Evolutionary conservation across 129 eudicot genomes (phyloP).

Genomic region (Rutidosis leptorrhynchoides): DNA sequence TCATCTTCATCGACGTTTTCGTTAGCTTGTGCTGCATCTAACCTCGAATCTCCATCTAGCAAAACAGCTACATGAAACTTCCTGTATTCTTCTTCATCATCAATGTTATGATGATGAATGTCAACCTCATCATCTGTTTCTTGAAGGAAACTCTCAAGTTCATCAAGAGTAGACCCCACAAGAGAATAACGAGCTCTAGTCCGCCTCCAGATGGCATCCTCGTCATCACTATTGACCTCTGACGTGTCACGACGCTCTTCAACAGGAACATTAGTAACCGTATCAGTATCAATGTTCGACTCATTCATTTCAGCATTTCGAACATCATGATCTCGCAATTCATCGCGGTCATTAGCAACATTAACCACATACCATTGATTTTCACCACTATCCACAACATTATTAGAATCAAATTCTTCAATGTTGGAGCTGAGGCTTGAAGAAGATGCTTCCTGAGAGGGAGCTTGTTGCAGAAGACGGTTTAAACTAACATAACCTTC

Average conservation of each 20-base stretch:
- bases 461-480: constrained; percentile 62
- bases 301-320: constrained; percentile 41
- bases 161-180: constrained; percentile 89
- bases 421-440: constrained; percentile 86
- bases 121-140: constrained; percentile 98
- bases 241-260: constrained; percentile 22
- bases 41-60: constrained; percentile 50
- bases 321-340: constrained; percentile 27
- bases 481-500: constrained; percentile 91
- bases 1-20: constrained; percentile 78
- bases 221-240: constrained; percentile 48
- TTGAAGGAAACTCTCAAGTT: constrained; percentile 94
- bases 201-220: constrained; percentile 88
- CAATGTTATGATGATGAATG: constrained; percentile 73
- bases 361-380: constrained; percentile 22
- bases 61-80: constrained; percentile 93
- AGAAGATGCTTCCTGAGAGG: constrained; percentile 73
- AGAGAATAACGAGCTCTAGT: constrained; percentile 98
- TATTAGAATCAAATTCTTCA: constrained; percentile 70
- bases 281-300: constrained; percentile 27
- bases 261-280: constrained; percentile 28
- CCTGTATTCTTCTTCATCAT: constrained; percentile 86
- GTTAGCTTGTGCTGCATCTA: constrained; percentile 37
- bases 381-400: constrained; percentile 55
- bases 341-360: constrained; percentile 27